Evolutionary conservation across 371 early-diverging fungal genomes (phyloP), one percentile per base, ranked within the genome.

Genomic region (Mortierella sp.): DNA sequence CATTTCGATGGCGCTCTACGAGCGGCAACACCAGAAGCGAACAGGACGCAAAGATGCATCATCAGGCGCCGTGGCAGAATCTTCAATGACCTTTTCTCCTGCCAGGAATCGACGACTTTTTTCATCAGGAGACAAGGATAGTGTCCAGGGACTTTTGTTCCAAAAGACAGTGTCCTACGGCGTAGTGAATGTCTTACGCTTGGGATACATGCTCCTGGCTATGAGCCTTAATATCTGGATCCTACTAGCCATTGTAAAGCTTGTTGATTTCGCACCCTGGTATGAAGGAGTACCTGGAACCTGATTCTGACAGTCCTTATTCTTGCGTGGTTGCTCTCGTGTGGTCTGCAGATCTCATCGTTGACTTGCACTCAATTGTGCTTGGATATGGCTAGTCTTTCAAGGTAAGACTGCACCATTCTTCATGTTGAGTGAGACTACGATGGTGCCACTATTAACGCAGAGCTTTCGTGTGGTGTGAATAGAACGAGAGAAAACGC

Each of bases 211-310:
- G 67, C 45, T 67, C 6, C 51, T 67, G 55, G 67, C 56, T 45
- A 67, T 67, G 67, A 60, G 60, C 34, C 55, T 67, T 22, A 60
- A 67, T 48, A 19, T 55, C n/a, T 60, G 60, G 3, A 29, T 67
- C 17, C 48, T 67, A 6, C 13, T 31, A 5, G 67, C 56, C 6
- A 67, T 67, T 55, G 67, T 60, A 56, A 28, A 57, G 7, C 57
- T n/a, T n/a, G n/a, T n/a, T n/a, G n/a, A n/a, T n/a, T n/a, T n/a
- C n/a, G n/a, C n/a, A n/a, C n/a, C n/a, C n/a, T n/a, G n/a, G n/a
- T n/a, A n/a, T n/a, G n/a, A n/a, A n/a, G n/a, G n/a, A n/a, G n/a
- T n/a, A n/a, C n/a, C n/a, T n/a, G n/a, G n/a, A n/a, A n/a, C n/a
- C n/a, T n/a, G n/a, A n/a, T n/a, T n/a, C n/a, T n/a, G n/a, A n/a